phyloP scores from a whole-genome alignment of 1,284 basidiomycete species.

The Ceratobasidium sp. region DNA sequence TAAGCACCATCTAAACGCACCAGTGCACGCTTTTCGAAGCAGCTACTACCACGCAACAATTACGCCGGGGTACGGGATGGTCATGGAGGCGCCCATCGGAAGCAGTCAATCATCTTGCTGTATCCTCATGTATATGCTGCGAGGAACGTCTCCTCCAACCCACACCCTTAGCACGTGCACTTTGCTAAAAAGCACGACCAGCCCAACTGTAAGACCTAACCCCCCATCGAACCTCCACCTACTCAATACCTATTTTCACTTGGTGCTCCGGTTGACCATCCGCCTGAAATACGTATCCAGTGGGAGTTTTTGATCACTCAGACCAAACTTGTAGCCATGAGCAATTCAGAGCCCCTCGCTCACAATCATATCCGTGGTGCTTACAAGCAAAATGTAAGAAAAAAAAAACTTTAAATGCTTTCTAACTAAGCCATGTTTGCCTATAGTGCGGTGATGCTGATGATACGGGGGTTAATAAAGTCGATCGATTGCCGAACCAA shows the following conservation, averaged over 20 bases:
- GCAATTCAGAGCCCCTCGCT: not conserved
- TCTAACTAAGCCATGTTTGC: no score
- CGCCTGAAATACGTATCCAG: not conserved
- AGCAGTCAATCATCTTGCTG: not conserved
- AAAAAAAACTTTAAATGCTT: not conserved
- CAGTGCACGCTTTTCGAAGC: no score
- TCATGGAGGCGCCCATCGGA: not conserved
- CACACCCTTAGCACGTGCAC: not conserved
- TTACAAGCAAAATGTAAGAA: not conserved
- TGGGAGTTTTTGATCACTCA: not conserved
- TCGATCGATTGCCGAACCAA: no score
- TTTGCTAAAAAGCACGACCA: not conserved
- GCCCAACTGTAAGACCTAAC: not conserved
- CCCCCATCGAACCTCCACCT: not conserved
- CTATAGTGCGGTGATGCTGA: no score
- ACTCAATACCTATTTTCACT: not conserved
- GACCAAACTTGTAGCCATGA: not conserved
- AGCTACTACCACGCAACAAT: no score
- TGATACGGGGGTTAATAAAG: no score
- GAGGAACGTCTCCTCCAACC: not conserved
- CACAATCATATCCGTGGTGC: not conserved
- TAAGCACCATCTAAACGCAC: no score
- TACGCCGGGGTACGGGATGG: no score
- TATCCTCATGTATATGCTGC: not conserved
- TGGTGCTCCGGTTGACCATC: not conserved